These are phyloP conservation scores for sunflower (Helianthus annuus) DNA, from an alignment of 129 eudicot species.

Conservation along the genomic window DNA sequence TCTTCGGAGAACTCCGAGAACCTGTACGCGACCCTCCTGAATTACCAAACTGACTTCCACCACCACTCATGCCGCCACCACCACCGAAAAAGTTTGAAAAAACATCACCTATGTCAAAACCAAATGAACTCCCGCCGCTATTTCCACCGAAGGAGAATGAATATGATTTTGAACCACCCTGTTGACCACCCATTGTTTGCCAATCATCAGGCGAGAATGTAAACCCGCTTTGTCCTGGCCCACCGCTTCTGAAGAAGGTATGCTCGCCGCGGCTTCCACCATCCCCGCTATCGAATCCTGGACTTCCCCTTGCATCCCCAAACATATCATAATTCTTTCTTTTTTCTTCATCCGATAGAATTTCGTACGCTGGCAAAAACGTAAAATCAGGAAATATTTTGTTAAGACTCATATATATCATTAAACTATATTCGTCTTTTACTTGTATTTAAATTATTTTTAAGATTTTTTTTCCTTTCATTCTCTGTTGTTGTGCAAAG, in stretches of 20 bases:
- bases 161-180: slow-evolving; percentile 66
- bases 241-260: slow-evolving; percentile 68
- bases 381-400: background rate
- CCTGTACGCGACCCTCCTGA: slow-evolving; percentile 55
- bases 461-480: background rate
- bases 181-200: slow-evolving; percentile 82
- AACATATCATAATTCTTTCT: slow-evolving; percentile 89
- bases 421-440: background rate
- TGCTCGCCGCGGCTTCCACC: slow-evolving; percentile 54
- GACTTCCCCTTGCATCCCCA: slow-evolving; percentile 79
- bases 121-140: slow-evolving; percentile 57
- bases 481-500: background rate
- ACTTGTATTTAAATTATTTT: background rate
- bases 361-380: slow-evolving; percentile 76
- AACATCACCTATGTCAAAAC: slow-evolving; percentile 72
- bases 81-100: slow-evolving; percentile 92
- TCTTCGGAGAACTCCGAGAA: slow-evolving; percentile 39
- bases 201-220: slow-evolving; percentile 70
- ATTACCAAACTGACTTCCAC: slow-evolving; percentile 64
- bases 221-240: slow-evolving; percentile 83
- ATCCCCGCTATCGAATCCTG: slow-evolving; percentile 67
- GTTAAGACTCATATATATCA: background rate
- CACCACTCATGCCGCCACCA: slow-evolving; percentile 46
- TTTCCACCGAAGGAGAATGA: slow-evolving; percentile 95
- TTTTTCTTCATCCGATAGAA: slow-evolving; percentile 85